phyloP scores from a whole-genome alignment of 768 basidiomycete genomes.

The Ramaria rubella region DNA sequence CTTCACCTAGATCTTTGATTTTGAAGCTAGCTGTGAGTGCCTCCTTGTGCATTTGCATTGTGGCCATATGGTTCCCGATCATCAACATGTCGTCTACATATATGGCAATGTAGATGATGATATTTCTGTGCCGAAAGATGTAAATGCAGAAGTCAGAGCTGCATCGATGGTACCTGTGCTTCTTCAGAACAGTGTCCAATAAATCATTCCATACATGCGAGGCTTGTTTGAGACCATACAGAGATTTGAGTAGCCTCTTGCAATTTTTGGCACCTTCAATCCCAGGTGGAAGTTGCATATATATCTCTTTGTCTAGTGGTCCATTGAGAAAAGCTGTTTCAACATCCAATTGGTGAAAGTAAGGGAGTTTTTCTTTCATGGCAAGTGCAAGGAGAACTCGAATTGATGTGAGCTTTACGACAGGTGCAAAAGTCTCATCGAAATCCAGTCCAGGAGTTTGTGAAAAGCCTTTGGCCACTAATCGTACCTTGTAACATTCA shows the following conservation, averaged over 20 bases:
- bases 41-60: slow-evolving; percentile 7
- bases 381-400: not conserved
- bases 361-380: not conserved
- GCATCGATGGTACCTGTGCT: not conserved
- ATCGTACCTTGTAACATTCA: slow-evolving; percentile 13
- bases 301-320: slow-evolving; percentile 23
- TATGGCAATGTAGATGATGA: not conserved
- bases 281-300: not conserved
- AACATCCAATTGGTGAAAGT: slow-evolving; percentile 8
- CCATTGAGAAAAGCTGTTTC: slow-evolving; percentile 2
- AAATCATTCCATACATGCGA: not conserved
- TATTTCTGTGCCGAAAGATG: not conserved
- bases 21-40: not conserved
- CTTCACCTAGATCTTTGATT: not conserved
- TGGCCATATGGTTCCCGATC: not conserved
- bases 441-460: slow-evolving; percentile 36
- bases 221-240: slow-evolving; percentile 4
- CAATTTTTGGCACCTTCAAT: not conserved
- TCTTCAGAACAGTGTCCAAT: not conserved
- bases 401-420: not conserved
- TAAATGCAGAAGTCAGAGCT: not conserved
- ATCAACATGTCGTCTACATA: not conserved
- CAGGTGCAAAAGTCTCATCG: slow-evolving; percentile 17
- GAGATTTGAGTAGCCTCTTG: slow-evolving; percentile 10
- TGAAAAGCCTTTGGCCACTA: slow-evolving; percentile 30